Evolutionary conservation across 163 green algal genomes (phyloP).

Genomic region (Scenedesmus sp.): DNA sequence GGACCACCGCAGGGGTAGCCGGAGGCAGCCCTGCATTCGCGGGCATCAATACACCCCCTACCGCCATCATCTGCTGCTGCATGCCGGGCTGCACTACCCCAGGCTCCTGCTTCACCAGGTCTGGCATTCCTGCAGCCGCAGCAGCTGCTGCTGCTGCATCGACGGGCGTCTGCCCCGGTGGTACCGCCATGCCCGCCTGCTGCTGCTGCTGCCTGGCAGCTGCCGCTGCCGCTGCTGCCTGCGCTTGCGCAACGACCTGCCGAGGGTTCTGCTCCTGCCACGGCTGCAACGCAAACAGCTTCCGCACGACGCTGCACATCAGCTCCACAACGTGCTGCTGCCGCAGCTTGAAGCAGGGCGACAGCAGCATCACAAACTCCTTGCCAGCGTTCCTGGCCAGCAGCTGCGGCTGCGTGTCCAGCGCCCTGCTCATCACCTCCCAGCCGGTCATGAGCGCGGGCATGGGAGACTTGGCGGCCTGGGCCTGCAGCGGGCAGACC

Average conservation of each 20-base stretch:
- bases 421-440: slow-evolving; percentile 66
- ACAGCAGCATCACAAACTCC: slow-evolving; percentile 55
- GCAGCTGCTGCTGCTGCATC: background rate
- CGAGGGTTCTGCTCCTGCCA: slow-evolving; percentile 39
- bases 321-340: slow-evolving; percentile 23
- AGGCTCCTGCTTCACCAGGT: slow-evolving; percentile 10
- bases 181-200: background rate
- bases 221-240: slow-evolving; percentile 9
- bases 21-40: background rate
- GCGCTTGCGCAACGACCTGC: background rate
- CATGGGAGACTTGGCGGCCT: slow-evolving; percentile 63
- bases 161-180: background rate
- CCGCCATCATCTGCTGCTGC: background rate
- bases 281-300: slow-evolving; percentile 39
- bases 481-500: slow-evolving; percentile 68
- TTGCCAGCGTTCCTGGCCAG: background rate
- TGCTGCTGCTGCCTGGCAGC: background rate
- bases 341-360: slow-evolving; percentile 41
- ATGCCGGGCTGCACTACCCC: background rate
- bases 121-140: background rate
- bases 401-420: slow-evolving; percentile 64
- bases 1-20: slow-evolving; percentile 23
- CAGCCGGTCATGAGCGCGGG: slow-evolving; percentile 77
- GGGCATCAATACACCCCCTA: background rate
- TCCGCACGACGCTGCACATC: slow-evolving; percentile 34